Percentiles rank a stretch among this genome's conserved stretches.
Evolutionary conservation across 1,284 basidiomycete genomes (phyloP).

Genomic region (Ustilago lituana): DNA sequence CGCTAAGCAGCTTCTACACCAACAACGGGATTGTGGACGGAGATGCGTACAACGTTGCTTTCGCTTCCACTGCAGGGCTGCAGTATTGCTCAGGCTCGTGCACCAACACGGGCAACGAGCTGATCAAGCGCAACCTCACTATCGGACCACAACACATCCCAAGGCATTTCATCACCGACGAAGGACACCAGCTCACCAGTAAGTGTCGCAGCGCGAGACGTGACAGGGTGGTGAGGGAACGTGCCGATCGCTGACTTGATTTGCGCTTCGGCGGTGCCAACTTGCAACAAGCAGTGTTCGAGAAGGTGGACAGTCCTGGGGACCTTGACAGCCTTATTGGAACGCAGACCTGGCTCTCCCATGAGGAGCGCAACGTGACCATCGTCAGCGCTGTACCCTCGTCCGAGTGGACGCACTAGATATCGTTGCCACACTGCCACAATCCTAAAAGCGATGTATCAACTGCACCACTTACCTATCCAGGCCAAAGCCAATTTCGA

Average conservation of each 20-base stretch:
- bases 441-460: too few relatives aligned
- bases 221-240: neutral
- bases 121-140: conserved; percentile 16
- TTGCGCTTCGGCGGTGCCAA: neutral
- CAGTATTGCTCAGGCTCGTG: conserved; percentile 49
- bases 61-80: conserved; percentile 25
- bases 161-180: conserved; percentile 35
- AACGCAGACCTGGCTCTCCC: conserved; percentile 40
- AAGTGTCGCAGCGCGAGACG: conserved; percentile 3
- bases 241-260: neutral
- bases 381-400: conserved; percentile 30
- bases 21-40: conserved; percentile 34
- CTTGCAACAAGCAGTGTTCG: conserved; percentile 40
- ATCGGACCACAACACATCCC: conserved; percentile 17
- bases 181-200: conserved; percentile 47
- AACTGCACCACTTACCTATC: too few relatives aligned
- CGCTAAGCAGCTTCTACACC: conserved; percentile 45
- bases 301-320: conserved; percentile 32
- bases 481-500: too few relatives aligned
- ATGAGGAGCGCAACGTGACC: conserved; percentile 49
- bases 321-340: conserved; percentile 45
- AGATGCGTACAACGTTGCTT: conserved; percentile 50
- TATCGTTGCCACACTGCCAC: too few relatives aligned
- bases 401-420: too few relatives aligned
- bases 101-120: conserved; percentile 47